phyloP scores from a whole-genome alignment of 345 rosid genomes.

The Microcos paniculata region DNA sequence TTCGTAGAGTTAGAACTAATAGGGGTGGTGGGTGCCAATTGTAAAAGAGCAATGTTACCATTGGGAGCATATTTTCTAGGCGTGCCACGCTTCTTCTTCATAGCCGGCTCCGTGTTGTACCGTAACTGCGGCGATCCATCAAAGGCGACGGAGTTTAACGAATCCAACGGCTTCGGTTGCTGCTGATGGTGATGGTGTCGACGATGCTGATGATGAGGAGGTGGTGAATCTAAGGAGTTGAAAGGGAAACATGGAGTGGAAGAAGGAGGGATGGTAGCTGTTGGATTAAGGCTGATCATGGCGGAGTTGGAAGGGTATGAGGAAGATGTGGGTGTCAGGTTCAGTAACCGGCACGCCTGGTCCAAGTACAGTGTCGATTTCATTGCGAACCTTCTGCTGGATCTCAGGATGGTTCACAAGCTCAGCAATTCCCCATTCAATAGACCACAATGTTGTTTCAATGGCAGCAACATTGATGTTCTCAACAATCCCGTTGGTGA shows the following conservation, averaged over 20 bases:
- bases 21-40: no score
- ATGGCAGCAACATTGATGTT: slow-evolving; percentile 98
- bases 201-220: slow-evolving; percentile 14
- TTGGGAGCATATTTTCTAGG: no score
- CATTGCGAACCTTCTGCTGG: slow-evolving; percentile 76
- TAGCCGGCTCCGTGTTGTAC: no score
- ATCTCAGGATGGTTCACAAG: no score
- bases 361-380: slow-evolving; percentile 76
- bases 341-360: slow-evolving; percentile 73
- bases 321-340: slow-evolving; percentile 52
- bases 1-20: no score
- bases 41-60: no score
- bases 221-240: slow-evolving; percentile 33
- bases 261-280: slow-evolving; percentile 18
- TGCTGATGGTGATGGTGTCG: slow-evolving; percentile 32
- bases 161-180: slow-evolving; percentile 35
- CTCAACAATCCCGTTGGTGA: slow-evolving; percentile 95
- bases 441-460: slow-evolving; percentile 95
- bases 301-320: slow-evolving; percentile 29
- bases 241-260: slow-evolving; percentile 30
- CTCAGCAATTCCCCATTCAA: no score
- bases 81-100: no score
- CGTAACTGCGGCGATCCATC: no score
- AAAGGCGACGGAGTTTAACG: slow-evolving; percentile 28
- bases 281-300: slow-evolving; percentile 28